Percentiles rank a stretch among this genome's conserved stretches.
phyloP scores from a whole-genome alignment of 139 green algal genomes.

The Spirogloea muscicola region DNA sequence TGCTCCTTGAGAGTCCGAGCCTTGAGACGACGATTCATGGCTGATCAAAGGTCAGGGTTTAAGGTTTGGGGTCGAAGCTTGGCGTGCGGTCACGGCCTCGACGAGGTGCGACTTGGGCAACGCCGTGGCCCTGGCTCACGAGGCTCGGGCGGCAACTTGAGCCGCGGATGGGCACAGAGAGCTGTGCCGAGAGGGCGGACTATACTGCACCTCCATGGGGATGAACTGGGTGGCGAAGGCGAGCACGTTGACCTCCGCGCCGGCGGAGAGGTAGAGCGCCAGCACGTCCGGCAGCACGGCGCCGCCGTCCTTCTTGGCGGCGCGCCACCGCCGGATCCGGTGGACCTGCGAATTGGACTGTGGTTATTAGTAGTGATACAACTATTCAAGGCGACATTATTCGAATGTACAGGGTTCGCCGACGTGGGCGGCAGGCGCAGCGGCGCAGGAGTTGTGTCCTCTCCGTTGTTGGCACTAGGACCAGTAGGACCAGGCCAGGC shows the following conservation, averaged over 20 bases:
- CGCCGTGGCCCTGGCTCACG: too few relatives aligned
- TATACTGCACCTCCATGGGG: constrained; percentile 12
- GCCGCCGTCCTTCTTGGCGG: constrained; percentile 26
- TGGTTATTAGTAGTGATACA: background rate
- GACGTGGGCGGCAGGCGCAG: background rate
- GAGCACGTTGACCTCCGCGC: constrained; percentile 23
- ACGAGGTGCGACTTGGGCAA: too few relatives aligned
- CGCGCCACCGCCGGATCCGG: constrained; percentile 16
- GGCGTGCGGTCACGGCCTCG: too few relatives aligned
- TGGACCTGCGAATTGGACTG: constrained; percentile 3
- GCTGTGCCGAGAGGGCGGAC: too few relatives aligned
- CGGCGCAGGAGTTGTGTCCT: background rate
- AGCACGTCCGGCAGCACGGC: constrained; percentile 14
- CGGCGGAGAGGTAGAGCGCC: constrained; percentile 21
- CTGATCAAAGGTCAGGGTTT: too few relatives aligned
- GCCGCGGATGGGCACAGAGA: too few relatives aligned
- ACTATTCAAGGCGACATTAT: background rate
- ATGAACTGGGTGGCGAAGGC: constrained; percentile 34
- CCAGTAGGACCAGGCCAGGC: too few relatives aligned
- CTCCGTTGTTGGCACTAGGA: background rate
- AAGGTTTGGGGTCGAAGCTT: too few relatives aligned
- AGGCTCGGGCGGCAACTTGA: too few relatives aligned
- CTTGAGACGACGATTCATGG: too few relatives aligned
- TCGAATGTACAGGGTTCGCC: background rate
- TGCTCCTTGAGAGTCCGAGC: too few relatives aligned